phyloP scores from a whole-genome alignment of 2,329 filamentous ascomycete genomes.

The Rhinocladiella mackenziei region DNA sequence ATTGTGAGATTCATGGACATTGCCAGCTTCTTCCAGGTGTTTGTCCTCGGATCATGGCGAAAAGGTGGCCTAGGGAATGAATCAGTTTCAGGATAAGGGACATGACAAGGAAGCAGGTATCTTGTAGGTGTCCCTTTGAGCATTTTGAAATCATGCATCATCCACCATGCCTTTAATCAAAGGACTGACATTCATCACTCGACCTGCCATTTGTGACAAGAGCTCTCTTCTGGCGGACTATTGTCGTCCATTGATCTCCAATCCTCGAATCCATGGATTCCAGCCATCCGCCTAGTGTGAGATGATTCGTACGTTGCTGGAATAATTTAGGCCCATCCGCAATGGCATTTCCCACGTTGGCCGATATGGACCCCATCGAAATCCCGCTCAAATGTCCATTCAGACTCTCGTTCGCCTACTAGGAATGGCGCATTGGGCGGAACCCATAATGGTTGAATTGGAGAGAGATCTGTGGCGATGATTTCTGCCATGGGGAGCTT shows the following conservation, averaged over 20 bases:
- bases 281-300: slow-evolving; percentile 33
- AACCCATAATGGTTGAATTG: slow-evolving; percentile 35
- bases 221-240: slow-evolving; percentile 26
- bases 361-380: slow-evolving; percentile 43
- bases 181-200: slow-evolving; percentile 22
- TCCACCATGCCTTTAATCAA: slow-evolving; percentile 23
- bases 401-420: slow-evolving; percentile 40
- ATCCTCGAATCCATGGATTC: slow-evolving; percentile 33
- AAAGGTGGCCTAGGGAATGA: slow-evolving; percentile 27
- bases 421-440: slow-evolving; percentile 46
- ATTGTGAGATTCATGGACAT: slow-evolving; percentile 31
- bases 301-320: slow-evolving; percentile 28
- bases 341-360: slow-evolving; percentile 37
- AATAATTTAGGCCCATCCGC: slow-evolving; percentile 32
- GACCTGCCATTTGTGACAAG: slow-evolving; percentile 19
- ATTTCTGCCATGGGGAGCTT: slow-evolving; percentile 29
- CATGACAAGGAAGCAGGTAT: slow-evolving; percentile 9
- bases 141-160: slow-evolving; percentile 30
- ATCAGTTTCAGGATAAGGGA: no score
- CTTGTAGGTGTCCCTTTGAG: slow-evolving; percentile 30
- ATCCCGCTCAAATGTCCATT: slow-evolving; percentile 37
- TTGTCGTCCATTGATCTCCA: slow-evolving; percentile 33
- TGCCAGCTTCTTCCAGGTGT: slow-evolving; percentile 31
- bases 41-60: slow-evolving; percentile 33
- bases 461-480: slow-evolving; percentile 34